Percentiles rank a stretch among this genome's conserved stretches.
Evolutionary conservation across 164 flowering plant genomes (phyloP).

Genomic region (Berberis thunbergii): DNA sequence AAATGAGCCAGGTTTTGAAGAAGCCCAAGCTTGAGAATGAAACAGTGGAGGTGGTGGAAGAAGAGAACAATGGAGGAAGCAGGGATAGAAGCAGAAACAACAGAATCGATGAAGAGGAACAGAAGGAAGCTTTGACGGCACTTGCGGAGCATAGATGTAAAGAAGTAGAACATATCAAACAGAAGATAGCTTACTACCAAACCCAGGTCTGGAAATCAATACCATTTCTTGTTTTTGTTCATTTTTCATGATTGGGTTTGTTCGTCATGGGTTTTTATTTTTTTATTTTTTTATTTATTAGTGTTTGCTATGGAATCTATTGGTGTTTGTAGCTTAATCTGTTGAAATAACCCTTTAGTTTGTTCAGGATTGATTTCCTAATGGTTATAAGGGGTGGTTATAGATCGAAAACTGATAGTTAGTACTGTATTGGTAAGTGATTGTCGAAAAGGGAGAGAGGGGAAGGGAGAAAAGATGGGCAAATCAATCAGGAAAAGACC

Average conservation of each 20-base stretch:
- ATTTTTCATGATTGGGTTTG: neutral
- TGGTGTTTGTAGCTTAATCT: neutral
- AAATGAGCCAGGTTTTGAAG: neutral
- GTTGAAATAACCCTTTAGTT: too few species aligned
- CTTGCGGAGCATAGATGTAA: conserved; percentile 64
- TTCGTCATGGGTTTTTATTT: neutral
- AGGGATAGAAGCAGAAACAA: conserved; percentile 1
- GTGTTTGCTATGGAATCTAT: neutral
- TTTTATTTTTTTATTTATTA: neutral
- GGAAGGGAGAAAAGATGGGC: too few species aligned
- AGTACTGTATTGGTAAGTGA: too few species aligned
- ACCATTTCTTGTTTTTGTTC: neutral
- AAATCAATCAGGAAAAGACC: too few species aligned
- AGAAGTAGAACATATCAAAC: conserved; percentile 57
- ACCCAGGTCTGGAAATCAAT: conserved; percentile 40
- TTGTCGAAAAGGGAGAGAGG: too few species aligned
- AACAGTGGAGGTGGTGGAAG: neutral
- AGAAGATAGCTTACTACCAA: conserved; percentile 47
- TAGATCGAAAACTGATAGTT: too few species aligned
- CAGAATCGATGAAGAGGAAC: conserved; percentile 21
- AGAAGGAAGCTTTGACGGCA: conserved; percentile 65
- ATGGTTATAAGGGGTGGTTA: too few species aligned
- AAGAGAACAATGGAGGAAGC: neutral
- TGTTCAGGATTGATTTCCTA: too few species aligned
- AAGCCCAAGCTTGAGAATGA: conserved; percentile 1